Evolutionary conservation across 208 protist species (phyloP).

Genomic region (Herpetomonas samuelpessoai): DNA sequence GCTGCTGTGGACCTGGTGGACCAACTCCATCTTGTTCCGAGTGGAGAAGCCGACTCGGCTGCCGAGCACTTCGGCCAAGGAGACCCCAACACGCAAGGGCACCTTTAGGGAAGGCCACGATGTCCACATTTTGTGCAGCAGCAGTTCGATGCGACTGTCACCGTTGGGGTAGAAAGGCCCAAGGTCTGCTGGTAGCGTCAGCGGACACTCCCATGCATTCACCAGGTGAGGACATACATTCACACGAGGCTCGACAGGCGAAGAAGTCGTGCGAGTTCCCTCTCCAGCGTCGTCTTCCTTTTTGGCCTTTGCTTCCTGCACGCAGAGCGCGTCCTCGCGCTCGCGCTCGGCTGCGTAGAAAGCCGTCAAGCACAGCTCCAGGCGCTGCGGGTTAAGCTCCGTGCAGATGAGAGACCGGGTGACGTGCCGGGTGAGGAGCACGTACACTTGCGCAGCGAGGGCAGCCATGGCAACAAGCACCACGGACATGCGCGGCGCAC

Average conservation of each 20-base stretch:
- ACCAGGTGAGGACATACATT: not conserved
- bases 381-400: not conserved
- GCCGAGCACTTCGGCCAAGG: not conserved
- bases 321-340: too few relatives aligned
- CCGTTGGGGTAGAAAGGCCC: not conserved
- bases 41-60: constrained; percentile 8
- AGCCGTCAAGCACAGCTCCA: not conserved
- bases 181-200: not conserved
- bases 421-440: not conserved
- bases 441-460: not conserved
- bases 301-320: not conserved
- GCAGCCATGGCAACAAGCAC: not conserved
- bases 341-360: constrained; percentile 4
- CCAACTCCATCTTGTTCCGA: constrained; percentile 19
- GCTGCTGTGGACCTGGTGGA: constrained; percentile 21
- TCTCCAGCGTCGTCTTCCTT: not conserved
- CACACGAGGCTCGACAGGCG: not conserved
- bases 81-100: not conserved
- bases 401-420: constrained; percentile 1
- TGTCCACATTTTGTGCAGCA: not conserved
- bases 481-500: not conserved
- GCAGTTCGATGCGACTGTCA: not conserved
- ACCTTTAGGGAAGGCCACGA: not conserved
- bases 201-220: not conserved
- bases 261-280: too few relatives aligned